These are phyloP conservation scores for Kwoniella shandongensis DNA, from an alignment of 768 basidiomycete species.

Conservation along the genomic window DNA sequence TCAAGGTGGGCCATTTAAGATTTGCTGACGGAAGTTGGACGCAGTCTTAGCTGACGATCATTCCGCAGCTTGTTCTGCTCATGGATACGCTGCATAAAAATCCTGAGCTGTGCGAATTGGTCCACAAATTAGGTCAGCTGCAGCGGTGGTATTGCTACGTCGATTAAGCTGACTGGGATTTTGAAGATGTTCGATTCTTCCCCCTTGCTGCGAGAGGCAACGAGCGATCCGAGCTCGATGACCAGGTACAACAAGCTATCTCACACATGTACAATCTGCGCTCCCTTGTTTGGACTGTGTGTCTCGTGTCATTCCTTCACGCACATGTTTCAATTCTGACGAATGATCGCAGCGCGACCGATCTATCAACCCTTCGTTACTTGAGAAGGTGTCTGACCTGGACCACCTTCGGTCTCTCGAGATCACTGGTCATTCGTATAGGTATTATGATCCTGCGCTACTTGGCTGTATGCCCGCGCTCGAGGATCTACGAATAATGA, in stretches of 20 bases:
- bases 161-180: too few species aligned
- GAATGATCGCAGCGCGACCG: constrained; percentile 31
- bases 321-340: background rate
- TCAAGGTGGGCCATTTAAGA: constrained; percentile 26
- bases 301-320: background rate
- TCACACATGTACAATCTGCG: constrained; percentile 34
- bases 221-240: constrained; percentile 39
- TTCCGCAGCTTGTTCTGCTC: constrained; percentile 30
- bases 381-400: constrained; percentile 28
- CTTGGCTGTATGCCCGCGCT: constrained; percentile 27
- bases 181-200: constrained; percentile 42
- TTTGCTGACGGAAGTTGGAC: background rate
- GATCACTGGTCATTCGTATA: constrained; percentile 40
- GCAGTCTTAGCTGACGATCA: constrained; percentile 20
- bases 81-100: constrained; percentile 31
- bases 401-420: constrained; percentile 33
- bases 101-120: constrained; percentile 34
- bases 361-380: constrained; percentile 29
- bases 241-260: constrained; percentile 33
- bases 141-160: too few species aligned
- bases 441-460: constrained; percentile 37
- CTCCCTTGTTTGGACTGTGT: constrained; percentile 41
- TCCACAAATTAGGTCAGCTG: constrained; percentile 34
- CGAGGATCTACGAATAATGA: constrained; percentile 44
- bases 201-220: constrained; percentile 31